Evolutionary conservation across 352 stramenopile species (phyloP).

Genomic region (Pythium sp.): DNA sequence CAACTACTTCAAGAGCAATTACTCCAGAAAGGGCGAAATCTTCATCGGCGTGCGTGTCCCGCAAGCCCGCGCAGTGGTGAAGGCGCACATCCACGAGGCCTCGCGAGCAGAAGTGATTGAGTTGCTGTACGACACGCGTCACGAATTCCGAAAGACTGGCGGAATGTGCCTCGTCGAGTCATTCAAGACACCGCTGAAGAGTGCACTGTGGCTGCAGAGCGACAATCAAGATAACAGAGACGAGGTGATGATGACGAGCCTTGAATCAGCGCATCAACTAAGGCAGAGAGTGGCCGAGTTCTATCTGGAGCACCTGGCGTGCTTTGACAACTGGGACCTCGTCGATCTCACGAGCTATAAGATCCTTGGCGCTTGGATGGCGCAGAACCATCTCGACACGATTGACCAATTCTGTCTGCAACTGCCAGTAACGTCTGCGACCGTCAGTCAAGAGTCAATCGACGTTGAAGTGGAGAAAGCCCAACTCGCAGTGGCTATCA

Average conservation of each 20-base stretch:
- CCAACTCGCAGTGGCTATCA: slow-evolving; percentile 1
- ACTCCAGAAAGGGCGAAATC: slow-evolving; percentile 14
- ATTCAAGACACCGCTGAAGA: slow-evolving; percentile 3
- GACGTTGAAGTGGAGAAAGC: not conserved
- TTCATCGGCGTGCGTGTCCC: slow-evolving; percentile 20
- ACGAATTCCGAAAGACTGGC: slow-evolving; percentile 19
- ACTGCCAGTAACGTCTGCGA: too few relatives aligned
- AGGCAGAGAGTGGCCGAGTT: slow-evolving; percentile 6
- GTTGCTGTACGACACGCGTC: slow-evolving; percentile 17
- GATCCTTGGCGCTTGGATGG: slow-evolving; percentile 16
- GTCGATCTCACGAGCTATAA: slow-evolving; percentile 19
- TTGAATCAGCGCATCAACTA: not conserved
- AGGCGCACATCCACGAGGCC: slow-evolving; percentile 9
- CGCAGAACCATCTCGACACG: slow-evolving; percentile 1
- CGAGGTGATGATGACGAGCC: not conserved
- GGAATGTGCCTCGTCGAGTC: slow-evolving; percentile 20
- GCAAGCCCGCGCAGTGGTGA: slow-evolving; percentile 13
- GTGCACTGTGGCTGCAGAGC: not conserved
- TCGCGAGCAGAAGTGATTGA: slow-evolving; percentile 6
- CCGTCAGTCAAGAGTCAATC: not conserved
- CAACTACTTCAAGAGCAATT: slow-evolving; percentile 19
- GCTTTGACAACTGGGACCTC: slow-evolving; percentile 26
- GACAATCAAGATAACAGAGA: too few relatives aligned
- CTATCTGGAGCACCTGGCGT: slow-evolving; percentile 18
- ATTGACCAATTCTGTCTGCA: not conserved